These are phyloP conservation scores for Diaporthe sp. DNA, from an alignment of 2,329 filamentous ascomycete species.

Conservation along the genomic window DNA sequence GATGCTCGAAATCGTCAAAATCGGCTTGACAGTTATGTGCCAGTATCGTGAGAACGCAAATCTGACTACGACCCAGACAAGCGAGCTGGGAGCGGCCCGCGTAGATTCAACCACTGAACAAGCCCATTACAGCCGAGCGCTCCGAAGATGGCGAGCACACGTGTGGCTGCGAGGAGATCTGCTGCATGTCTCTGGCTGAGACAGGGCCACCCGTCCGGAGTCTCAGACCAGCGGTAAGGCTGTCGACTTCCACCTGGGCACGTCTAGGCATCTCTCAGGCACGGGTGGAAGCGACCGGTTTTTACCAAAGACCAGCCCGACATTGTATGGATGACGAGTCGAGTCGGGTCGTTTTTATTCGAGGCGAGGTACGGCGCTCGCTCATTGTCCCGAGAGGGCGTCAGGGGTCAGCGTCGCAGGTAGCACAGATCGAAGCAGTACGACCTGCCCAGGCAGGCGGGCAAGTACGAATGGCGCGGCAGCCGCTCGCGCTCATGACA, in stretches of 20 bases:
- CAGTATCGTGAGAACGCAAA: no score
- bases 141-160: not conserved
- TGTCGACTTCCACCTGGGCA: not conserved
- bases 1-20: no score
- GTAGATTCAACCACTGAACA: no score
- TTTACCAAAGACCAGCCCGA: not conserved
- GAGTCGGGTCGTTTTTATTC: not conserved
- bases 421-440: not conserved
- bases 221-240: not conserved
- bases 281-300: not conserved
- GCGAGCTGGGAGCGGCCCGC: no score
- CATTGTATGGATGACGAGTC: not conserved
- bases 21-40: no score
- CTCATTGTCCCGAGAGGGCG: not conserved
- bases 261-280: not conserved
- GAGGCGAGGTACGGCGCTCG: no score
- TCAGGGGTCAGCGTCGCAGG: not conserved
- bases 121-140: no score
- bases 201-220: not conserved
- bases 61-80: no score
- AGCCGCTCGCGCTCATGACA: no score
- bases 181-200: not conserved
- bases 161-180: not conserved
- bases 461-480: not conserved
- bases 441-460: not conserved